These are phyloP conservation scores for Cylindrotheca fusiformis DNA, from an alignment of 108 stramenopile species.

Conservation along the genomic window DNA sequence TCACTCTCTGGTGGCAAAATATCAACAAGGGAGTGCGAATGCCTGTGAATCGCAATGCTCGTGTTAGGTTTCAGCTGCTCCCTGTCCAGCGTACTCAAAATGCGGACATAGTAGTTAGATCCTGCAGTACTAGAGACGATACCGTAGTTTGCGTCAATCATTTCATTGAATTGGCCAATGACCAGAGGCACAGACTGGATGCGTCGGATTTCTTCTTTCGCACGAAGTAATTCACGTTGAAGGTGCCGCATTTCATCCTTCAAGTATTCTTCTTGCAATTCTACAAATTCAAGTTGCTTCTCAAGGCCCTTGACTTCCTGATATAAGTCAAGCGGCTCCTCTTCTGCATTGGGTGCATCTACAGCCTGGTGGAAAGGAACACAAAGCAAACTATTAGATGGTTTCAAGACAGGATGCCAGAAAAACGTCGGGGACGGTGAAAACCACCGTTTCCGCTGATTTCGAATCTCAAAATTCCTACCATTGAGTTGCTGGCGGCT, in stretches of 20 bases:
- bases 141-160: conserved; percentile 99
- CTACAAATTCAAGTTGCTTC: conserved; percentile 90
- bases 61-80: conserved; percentile 98
- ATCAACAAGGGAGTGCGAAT: conserved; percentile 97
- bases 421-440: too few relatives aligned
- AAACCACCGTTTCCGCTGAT: too few relatives aligned
- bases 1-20: conserved; percentile 98
- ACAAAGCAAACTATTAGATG: background rate
- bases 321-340: conserved; percentile 67
- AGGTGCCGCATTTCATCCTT: conserved; percentile 99
- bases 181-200: conserved; percentile 98
- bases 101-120: conserved; percentile 96
- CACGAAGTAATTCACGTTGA: conserved; percentile 96
- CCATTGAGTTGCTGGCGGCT: conserved; percentile 14
- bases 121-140: conserved; percentile 95
- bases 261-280: conserved; percentile 98
- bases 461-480: too few relatives aligned
- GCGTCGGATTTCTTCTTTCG: conserved; percentile 96
- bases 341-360: conserved; percentile 1
- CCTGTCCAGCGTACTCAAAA: conserved; percentile 94
- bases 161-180: conserved; percentile 99
- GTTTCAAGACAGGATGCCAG: background rate
- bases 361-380: conserved; percentile 4
- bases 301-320: conserved; percentile 87
- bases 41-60: conserved; percentile 95